Base-by-base conservation (phyloP, 2,329 filamentous ascomycete genomes). In the Epichloe sp. region DNA sequence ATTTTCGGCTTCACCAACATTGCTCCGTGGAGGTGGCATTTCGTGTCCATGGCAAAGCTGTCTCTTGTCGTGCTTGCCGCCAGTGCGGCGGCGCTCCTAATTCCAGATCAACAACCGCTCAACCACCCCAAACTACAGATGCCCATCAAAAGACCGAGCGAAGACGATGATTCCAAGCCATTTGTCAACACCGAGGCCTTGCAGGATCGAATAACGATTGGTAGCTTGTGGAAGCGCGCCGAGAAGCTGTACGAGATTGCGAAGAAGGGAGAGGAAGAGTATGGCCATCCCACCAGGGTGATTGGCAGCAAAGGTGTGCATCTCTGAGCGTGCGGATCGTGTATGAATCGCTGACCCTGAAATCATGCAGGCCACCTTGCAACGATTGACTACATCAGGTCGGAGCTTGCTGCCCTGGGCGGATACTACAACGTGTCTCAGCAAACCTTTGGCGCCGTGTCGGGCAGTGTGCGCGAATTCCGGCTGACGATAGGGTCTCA, bases 271-370 rank as follows among this genome's bases (percentile, higher is more conserved):
- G 68, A 76, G 54, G 69, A 74, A 2, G 79, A 85, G 55, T 85
- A 80, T 60, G 77, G 77, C 54, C 83, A 83, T 58, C 83, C 83
- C 1, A 87, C 83, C 1, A 75, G 83, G 49, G 83, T 86, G 21
- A 86, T 87, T 56, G 83, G 83, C 34, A 84, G 80, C 55, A 61
- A 75, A 62, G 80, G 80, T 81, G 38, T 19, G 26, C 26, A 31
- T 31, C 26, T 31, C 26, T 12, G n/a, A 12, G 52, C 37, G 26
- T 46, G 35, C 42, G 19, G 14, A 26, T 44, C 12, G 31, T 11
- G 43, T 7, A 14, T 4, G 10, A n/a, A 35, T 10, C 19, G n/a
- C 26, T 31, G 1, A 31, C 26, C 8, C 26, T 31, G 4, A 10
- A 4, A 31, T 8, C 34, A 14, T 31, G 10, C 55, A 77, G 83